These are phyloP conservation scores for Leishmania mexicana DNA, from an alignment of 208 protist genomes.

Conservation along the genomic window DNA sequence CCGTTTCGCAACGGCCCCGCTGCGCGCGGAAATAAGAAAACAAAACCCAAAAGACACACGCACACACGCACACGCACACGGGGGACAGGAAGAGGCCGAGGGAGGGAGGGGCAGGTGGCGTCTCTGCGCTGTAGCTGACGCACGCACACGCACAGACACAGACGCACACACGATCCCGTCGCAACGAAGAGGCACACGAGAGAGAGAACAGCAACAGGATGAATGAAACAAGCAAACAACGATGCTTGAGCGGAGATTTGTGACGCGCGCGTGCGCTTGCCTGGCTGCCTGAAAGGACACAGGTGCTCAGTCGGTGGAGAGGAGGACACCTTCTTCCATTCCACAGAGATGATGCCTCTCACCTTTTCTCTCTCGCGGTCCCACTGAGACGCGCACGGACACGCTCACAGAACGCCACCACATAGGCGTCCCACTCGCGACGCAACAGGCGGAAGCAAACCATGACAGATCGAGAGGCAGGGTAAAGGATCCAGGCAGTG, in stretches of 20 bases:
- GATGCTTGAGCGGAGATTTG: neutral
- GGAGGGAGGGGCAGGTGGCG: no score
- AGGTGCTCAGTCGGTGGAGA: neutral
- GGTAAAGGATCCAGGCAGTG: neutral
- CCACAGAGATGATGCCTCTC: no score
- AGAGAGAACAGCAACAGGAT: neutral
- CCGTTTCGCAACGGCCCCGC: no score
- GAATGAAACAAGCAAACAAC: neutral
- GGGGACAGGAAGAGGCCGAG: no score
- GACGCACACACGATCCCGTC: neutral
- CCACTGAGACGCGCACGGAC: neutral
- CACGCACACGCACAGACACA: no score
- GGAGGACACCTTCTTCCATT: neutral
- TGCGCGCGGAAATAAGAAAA: neutral
- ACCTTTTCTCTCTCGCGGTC: no score
- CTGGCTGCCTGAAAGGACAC: neutral
- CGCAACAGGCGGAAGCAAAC: neutral
- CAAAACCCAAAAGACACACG: neutral
- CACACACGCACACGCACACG: no score
- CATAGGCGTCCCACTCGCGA: neutral
- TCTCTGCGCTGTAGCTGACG: no score
- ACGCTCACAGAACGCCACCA: neutral
- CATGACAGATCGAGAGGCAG: neutral
- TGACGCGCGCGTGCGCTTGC: neutral
- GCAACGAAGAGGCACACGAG: neutral